phyloP scores from a whole-genome alignment of 345 rosid genomes.

The Garcia nutans region DNA sequence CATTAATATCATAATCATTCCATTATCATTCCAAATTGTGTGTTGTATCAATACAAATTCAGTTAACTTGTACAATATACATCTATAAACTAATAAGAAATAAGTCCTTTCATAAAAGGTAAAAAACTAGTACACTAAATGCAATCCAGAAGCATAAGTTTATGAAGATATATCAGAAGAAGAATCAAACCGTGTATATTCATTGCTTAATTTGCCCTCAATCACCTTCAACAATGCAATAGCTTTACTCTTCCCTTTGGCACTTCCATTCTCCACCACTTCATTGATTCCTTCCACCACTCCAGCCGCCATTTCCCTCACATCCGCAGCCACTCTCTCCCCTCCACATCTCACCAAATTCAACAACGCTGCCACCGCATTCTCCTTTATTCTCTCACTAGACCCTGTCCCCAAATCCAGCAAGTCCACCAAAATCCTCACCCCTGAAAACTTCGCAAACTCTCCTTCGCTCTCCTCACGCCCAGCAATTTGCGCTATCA shows the following conservation, averaged over 20 bases:
- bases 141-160: not conserved
- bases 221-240: conserved; percentile 50
- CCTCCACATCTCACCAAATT: conserved; percentile 65
- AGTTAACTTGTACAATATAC: not conserved
- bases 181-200: conserved; percentile 25
- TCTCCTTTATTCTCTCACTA: conserved; percentile 64
- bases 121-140: not conserved
- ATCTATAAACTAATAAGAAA: not conserved
- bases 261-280: conserved; percentile 57
- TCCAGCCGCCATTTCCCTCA: conserved; percentile 37
- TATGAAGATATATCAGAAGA: conserved; percentile 27
- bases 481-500: conserved; percentile 88
- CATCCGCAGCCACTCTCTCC: conserved; percentile 45
- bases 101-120: not conserved
- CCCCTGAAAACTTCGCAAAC: conserved; percentile 54
- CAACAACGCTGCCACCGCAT: conserved; percentile 70
- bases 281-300: conserved; percentile 58
- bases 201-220: conserved; percentile 17
- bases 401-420: conserved; percentile 71
- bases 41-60: not conserved
- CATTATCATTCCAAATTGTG: not conserved
- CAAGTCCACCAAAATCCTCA: conserved; percentile 61
- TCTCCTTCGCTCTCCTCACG: conserved; percentile 79
- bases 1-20: not conserved
- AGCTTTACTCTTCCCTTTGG: conserved; percentile 69